These are phyloP conservation scores for Sordaria brevicollis DNA, from an alignment of 495 filamentous ascomycete genomes.

Conservation along the genomic window DNA sequence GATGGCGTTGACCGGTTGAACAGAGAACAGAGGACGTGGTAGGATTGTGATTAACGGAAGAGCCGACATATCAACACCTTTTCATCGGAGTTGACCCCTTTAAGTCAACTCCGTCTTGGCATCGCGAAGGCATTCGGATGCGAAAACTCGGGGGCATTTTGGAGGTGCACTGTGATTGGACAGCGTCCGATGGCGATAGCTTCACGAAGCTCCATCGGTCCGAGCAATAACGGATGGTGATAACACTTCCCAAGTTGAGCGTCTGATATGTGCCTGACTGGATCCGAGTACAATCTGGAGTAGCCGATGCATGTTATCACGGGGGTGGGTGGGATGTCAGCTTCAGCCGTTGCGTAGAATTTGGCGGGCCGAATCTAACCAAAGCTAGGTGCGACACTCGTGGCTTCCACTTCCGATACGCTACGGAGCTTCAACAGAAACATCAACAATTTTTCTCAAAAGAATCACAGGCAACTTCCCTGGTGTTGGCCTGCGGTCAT, in stretches of 20 bases:
- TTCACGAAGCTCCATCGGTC: background rate
- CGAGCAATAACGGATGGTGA: background rate
- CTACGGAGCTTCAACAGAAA: too few species aligned
- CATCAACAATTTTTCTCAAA: too few species aligned
- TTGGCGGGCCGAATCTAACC: too few species aligned
- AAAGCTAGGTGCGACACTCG: too few species aligned
- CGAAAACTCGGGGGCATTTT: background rate
- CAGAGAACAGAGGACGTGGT: background rate
- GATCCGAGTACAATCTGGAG: background rate
- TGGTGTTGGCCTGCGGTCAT: too few species aligned
- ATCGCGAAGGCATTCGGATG: background rate
- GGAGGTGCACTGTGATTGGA: background rate
- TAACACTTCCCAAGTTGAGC: background rate
- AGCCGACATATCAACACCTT: background rate
- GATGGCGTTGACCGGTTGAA: background rate
- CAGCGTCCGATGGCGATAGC: background rate
- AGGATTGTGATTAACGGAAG: background rate
- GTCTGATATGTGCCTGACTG: background rate
- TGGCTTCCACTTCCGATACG: too few species aligned
- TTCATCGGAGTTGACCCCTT: background rate
- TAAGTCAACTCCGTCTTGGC: background rate
- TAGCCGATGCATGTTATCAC: background rate
- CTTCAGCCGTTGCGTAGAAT: too few species aligned
- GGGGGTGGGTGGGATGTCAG: background rate
- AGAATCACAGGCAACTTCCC: too few species aligned